Evolutionary conservation across 108 stramenopile genomes (phyloP).

Genomic region (Schizochytrium sp.): DNA sequence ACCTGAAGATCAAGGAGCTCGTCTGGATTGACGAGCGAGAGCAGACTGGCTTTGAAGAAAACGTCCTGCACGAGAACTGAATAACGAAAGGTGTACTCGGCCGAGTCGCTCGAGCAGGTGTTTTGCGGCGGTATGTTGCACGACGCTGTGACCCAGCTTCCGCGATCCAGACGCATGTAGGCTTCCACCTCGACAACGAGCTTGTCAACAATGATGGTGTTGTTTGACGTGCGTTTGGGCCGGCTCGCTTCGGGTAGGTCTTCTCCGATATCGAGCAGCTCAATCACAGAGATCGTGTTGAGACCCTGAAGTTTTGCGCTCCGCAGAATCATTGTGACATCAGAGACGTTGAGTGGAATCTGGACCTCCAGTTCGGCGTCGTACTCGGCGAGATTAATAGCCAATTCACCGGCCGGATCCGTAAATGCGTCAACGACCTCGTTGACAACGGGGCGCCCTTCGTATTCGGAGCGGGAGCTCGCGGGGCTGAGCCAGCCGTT

Average conservation of each 20-base stretch:
- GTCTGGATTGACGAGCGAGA: not conserved
- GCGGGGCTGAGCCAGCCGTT: not conserved
- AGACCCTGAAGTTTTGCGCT: not conserved
- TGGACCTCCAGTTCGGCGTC: not conserved
- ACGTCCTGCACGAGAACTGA: not conserved
- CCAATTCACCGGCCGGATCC: not conserved
- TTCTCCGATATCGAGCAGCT: not conserved
- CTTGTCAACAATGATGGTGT: not conserved
- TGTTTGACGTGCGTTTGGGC: not conserved
- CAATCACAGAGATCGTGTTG: not conserved
- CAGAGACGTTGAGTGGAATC: not conserved
- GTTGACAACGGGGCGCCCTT: not conserved
- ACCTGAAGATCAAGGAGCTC: not conserved
- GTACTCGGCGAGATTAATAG: not conserved
- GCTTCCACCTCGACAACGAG: not conserved
- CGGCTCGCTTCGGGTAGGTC: not conserved
- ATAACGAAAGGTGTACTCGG: not conserved
- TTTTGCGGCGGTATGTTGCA: not conserved
- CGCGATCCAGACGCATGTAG: not conserved
- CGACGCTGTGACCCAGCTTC: constrained; percentile 5
- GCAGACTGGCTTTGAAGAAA: not conserved
- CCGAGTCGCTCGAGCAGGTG: not conserved
- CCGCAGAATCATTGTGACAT: not conserved
- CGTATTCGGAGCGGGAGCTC: not conserved
- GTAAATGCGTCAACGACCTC: not conserved